Evolutionary conservation across 495 filamentous ascomycete species (phyloP).

Genomic region (Aspergillus diversus): DNA sequence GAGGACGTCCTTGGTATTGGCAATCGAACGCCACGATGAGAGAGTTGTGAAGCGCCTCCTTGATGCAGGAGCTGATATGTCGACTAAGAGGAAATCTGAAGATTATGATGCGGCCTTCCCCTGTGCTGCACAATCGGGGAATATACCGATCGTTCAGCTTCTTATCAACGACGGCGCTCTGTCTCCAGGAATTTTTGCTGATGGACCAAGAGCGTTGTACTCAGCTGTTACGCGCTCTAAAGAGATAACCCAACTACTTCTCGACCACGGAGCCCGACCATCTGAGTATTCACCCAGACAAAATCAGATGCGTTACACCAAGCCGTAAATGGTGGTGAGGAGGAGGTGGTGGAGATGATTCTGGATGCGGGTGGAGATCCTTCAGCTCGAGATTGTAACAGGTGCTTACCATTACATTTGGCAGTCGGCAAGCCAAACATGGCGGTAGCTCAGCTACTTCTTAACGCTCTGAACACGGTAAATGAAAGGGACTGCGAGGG

Average conservation of each 20-base stretch:
- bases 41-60: background rate
- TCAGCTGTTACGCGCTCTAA: background rate
- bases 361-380: background rate
- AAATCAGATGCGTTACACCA: no score
- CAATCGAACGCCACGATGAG: background rate
- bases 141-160: background rate
- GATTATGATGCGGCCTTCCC: background rate
- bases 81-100: background rate
- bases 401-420: background rate
- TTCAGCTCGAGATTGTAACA: background rate
- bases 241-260: background rate
- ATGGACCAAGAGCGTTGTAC: background rate
- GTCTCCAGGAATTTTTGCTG: background rate
- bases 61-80: background rate
- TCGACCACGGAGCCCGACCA: background rate
- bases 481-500: background rate
- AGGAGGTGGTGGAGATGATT: background rate
- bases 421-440: background rate
- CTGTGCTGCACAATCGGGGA: background rate
- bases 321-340: no score
- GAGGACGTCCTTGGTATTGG: background rate
- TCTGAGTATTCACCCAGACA: no score
- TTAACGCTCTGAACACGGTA: background rate
- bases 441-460: background rate
- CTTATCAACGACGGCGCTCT: background rate